Base-by-base conservation (phyloP, 2,329 filamentous ascomycete species). In the Bipolaris cookei region DNA sequence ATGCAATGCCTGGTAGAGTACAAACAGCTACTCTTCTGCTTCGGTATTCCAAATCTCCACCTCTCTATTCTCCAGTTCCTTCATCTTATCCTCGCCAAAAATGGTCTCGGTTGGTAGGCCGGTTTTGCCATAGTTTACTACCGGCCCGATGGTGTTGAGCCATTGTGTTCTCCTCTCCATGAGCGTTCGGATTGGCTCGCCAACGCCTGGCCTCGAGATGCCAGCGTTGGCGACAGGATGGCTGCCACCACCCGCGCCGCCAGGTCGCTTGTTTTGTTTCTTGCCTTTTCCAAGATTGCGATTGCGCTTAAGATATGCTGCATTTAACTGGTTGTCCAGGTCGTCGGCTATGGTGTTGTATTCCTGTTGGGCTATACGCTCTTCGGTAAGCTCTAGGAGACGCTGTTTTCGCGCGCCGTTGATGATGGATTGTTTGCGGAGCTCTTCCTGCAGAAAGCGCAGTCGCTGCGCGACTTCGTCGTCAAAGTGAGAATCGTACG, bases 291-390 rank as follows among this genome's bases (percentile, higher is more conserved):
- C 91, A 79, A 98, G 89, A 0, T 92, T 97, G 44, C 95, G 88
- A 25, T 94, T 98, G 21, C 95, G 90, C 80, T 99, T 99, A 42
- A 96, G 87, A 72, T 98, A 99, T 3, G 95, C 94, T 49, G 91
- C 89, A 72, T 98, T 93, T 39, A 98, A 92, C 74, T 98, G 95
- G 39, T 88, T 88, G 80, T 99, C 95, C 20, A 99, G 87, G 75
- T 99, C 95, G 74, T 99, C 95, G 48, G 96, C 89, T 67, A 99
- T 99, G 54, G 92, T 97, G 75, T 89, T 90, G 80, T 97, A 99
- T 75, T 99, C 95, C 73, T 99, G 95, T 78, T 95, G 89, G 0
- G 95, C 95, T 86, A 99, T 94, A 64, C 92, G 88, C 74, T 97
- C 93, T 67, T 92, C 90, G 6, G 95, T 91, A 25, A 97, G 84